A percentile compares a stretch with the other conserved stretches of the same genome.
Conservation (phyloP, 192 early-diverging fungal genomes). For the Entomortierella beljakovae region DNA sequence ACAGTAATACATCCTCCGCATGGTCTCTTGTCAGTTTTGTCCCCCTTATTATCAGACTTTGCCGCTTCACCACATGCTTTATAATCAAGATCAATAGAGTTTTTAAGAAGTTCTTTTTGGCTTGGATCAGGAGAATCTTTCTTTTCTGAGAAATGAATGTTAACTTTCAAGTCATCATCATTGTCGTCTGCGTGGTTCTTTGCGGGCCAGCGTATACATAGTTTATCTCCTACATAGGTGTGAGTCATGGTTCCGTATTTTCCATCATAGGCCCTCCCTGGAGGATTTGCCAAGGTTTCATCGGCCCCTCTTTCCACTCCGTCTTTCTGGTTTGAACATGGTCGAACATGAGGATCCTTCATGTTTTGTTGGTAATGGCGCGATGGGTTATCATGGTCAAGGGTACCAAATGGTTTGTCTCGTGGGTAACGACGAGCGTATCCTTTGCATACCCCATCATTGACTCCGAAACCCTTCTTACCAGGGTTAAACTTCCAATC, state of each 20-base stretch:
- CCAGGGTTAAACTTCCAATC: conserved; percentile 15
- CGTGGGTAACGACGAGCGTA: conserved; percentile 26
- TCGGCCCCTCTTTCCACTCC: conserved; percentile 19
- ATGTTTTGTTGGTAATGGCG: conserved; percentile 41
- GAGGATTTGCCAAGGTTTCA: conserved; percentile 16
- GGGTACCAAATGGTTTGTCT: not conserved
- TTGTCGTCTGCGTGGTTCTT: conserved; percentile 28
- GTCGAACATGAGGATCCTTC: not conserved
- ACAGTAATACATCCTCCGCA: conserved; percentile 37
- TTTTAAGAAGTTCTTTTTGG: conserved; percentile 12
- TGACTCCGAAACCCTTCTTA: not conserved
- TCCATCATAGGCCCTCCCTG: conserved; percentile 3
- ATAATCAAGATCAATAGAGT: conserved; percentile 3
- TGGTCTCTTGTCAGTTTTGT: conserved; percentile 25
- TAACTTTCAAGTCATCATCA: conserved; percentile 11
- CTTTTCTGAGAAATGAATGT: conserved; percentile 16
- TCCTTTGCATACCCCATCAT: conserved; percentile 18
- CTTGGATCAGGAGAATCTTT: conserved; percentile 7
- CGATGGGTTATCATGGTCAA: conserved; percentile 18
- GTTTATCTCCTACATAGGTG: not conserved
- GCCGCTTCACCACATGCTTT: conserved; percentile 5
- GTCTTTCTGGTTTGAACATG: conserved; percentile 20
- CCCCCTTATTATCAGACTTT: too few relatives aligned
- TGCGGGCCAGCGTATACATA: conserved; percentile 39
- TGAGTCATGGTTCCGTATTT: conserved; percentile 14